Conservation (phyloP, 2,329 filamentous ascomycete species). For the Beauveria pseudobassiana region DNA sequence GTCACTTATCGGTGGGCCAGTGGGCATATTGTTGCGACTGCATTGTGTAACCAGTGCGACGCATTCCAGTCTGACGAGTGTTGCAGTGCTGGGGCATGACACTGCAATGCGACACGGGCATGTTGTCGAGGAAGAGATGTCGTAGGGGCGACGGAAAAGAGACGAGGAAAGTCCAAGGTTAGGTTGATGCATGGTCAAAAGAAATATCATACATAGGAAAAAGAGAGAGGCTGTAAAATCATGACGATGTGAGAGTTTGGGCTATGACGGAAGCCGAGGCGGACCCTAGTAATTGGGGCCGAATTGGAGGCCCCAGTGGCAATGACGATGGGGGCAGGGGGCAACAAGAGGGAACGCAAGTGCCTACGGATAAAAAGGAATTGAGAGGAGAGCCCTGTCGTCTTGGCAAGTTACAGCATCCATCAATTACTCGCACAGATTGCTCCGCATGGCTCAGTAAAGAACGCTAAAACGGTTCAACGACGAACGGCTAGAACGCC, state of each 20-base stretch:
- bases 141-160: neutral
- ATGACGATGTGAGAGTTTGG: neutral
- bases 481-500: too few species aligned
- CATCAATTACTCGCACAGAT: neutral
- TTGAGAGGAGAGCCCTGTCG: neutral
- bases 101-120: conserved; percentile 7
- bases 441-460: too few species aligned
- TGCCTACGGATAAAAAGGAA: too few species aligned
- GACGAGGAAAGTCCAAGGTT: neutral
- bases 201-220: neutral
- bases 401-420: neutral
- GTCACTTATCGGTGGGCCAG: neutral
- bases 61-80: conserved; percentile 8
- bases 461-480: neutral
- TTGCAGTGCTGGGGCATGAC: conserved; percentile 3
- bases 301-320: neutral
- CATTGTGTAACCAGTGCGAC: conserved; percentile 8
- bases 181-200: neutral
- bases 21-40: neutral
- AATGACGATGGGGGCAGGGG: neutral
- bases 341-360: neutral
- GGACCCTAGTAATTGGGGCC: neutral
- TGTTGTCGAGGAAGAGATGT: neutral
- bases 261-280: conserved; percentile 2
- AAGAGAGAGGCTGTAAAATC: neutral